These are phyloP conservation scores for Nicotiana paniculata DNA, from an alignment of 257 asterid genomes.

Conservation along the genomic window DNA sequence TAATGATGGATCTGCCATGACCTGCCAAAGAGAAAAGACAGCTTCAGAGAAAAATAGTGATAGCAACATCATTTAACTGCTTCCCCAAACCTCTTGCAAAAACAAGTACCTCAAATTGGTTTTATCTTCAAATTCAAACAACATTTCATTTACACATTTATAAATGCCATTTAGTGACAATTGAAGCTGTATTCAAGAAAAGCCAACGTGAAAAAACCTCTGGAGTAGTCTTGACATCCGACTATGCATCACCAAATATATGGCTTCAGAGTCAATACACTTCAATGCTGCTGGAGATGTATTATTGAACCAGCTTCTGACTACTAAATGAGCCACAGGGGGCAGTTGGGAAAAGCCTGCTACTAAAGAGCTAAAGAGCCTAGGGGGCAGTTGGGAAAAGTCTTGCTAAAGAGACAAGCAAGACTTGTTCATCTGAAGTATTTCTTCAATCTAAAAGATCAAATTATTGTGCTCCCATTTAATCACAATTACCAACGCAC, in stretches of 20 bases:
- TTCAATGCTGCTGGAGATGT: too few relatives aligned
- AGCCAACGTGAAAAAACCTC: background rate
- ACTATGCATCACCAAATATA: background rate
- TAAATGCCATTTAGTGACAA: background rate
- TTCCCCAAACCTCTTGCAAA: background rate
- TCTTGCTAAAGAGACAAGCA: background rate
- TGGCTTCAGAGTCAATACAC: too few relatives aligned
- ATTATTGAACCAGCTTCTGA: too few relatives aligned
- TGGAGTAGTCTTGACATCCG: background rate
- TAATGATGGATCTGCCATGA: conserved; percentile 84
- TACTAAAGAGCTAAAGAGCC: background rate
- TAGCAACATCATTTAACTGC: background rate
- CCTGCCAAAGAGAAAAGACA: conserved; percentile 42
- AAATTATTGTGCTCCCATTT: background rate
- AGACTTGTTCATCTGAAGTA: background rate
- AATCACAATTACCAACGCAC: background rate
- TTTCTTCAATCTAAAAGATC: background rate
- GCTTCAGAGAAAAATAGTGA: conserved; percentile 8
- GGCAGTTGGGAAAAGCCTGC: too few relatives aligned
- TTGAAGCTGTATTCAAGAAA: background rate
- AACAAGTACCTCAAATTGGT: background rate
- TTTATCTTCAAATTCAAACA: background rate
- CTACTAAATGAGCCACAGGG: too few relatives aligned
- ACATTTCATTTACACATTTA: background rate
- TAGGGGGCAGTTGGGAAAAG: background rate